Evolutionary conservation across 116 monocot species (phyloP), one percentile per base, ranked within the genome.

Genomic region (Zostera marina): DNA sequence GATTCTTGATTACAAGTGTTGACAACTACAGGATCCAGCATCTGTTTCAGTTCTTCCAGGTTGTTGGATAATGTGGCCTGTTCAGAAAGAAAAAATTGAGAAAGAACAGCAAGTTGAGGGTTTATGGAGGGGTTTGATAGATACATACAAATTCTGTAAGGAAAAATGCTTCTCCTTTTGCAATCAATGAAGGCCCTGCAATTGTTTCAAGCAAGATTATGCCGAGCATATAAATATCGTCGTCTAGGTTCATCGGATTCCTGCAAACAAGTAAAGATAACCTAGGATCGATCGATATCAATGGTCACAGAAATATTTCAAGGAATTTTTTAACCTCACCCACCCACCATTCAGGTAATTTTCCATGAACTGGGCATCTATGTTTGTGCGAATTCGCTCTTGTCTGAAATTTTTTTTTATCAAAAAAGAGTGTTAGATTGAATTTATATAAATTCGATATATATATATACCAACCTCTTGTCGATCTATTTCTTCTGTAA

Each of bases 161-260:
- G 41, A 66, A 70, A 60, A 59, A 72, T 40, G 62, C 63, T 61
- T 73, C 79, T 58, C 56, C 82, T 59, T 23, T 82, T 63, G 64
- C 76, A 71, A 64, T 75, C 32, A 68, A 48, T 54, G 44, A 59
- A 22, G 82, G 70, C 25, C 89, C 96, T 19, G 73, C 67, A 38
- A 96, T 75, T 48, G 72, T 64, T 74, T 96, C 94, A n/a, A 85
- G 88, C 65, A 96, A 47, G 62, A 96, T 80, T 26, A 76, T 65
- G 26, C 94, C 94, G 75, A 88, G 72, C 8, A 82, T 75, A 65
- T 77, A 89, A n/a, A 86, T 79, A 74, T 91, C 91, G 65, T 91
- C 91, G 52, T 85, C 91, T 38, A 75, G 48, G 44, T 59, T 60
- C 54, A 53, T 39, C 16, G 52, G 58, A 54, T 78, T 74, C 76